phyloP scores from a whole-genome alignment of 257 asterid genomes.

The Fraxinus anomala region DNA sequence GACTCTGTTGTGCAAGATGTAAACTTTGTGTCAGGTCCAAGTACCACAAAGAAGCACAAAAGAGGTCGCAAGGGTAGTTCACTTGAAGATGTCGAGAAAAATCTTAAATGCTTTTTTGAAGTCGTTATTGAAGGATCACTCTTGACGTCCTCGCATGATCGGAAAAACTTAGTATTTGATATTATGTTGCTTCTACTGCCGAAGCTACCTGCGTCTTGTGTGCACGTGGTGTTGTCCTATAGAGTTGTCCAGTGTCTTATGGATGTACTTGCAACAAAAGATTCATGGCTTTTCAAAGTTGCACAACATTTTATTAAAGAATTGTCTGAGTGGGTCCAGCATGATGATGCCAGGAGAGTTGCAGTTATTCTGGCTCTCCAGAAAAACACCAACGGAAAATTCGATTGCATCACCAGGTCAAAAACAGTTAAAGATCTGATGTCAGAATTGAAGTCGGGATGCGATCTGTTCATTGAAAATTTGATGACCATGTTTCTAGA shows the following conservation, averaged over 20 bases:
- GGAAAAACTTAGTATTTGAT: constrained; percentile 85
- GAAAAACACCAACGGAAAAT: constrained; percentile 85
- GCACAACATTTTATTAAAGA: constrained; percentile 77
- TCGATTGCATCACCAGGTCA: constrained; percentile 76
- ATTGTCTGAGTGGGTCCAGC: constrained; percentile 70
- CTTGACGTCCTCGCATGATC: constrained; percentile 86
- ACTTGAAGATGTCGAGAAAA: constrained; percentile 62
- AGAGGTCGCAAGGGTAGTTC: constrained; percentile 61
- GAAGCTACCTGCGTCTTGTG: constrained; percentile 67
- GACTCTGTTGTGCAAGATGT: constrained; percentile 54
- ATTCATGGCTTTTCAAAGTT: constrained; percentile 89
- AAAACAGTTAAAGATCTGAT: constrained; percentile 76
- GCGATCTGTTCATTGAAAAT: constrained; percentile 66
- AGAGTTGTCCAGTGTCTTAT: constrained; percentile 83
- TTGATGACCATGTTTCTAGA: constrained; percentile 76
- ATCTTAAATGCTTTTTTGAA: constrained; percentile 66
- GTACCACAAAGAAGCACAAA: constrained; percentile 74
- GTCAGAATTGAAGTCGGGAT: constrained; percentile 81
- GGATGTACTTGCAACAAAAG: constrained; percentile 81
- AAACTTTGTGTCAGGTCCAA: constrained; percentile 49
- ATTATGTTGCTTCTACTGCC: constrained; percentile 71
- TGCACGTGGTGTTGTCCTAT: constrained; percentile 57
- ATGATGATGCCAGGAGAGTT: constrained; percentile 73
- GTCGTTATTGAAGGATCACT: constrained; percentile 82
- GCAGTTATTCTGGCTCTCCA: constrained; percentile 88